phyloP scores from a whole-genome alignment of 2,329 filamentous ascomycete genomes.

The Polytolypa hystricis region DNA sequence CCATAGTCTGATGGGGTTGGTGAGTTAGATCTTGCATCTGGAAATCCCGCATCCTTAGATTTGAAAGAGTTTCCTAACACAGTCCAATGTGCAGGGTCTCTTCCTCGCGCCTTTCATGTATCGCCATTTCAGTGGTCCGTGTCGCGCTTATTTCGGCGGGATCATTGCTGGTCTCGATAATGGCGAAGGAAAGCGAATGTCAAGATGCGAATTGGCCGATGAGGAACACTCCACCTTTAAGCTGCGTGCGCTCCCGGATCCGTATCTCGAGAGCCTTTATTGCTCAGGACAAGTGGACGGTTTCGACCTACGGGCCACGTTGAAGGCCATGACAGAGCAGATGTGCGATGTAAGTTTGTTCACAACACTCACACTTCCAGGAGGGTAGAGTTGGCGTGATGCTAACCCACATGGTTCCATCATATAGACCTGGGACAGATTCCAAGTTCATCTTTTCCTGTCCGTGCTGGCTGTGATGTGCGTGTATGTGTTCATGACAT shows the following conservation, averaged over 20 bases:
- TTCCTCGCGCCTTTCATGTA: neutral
- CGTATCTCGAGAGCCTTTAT: neutral
- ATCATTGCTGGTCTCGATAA: slow-evolving; percentile 1
- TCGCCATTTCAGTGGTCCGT: neutral
- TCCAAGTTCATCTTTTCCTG: slow-evolving; percentile 4
- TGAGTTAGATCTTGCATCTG: too few species aligned
- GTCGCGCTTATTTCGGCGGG: slow-evolving; percentile 1
- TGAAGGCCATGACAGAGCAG: neutral
- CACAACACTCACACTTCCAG: too few species aligned
- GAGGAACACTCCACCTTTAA: neutral
- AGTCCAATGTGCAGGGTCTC: too few species aligned
- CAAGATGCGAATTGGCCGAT: neutral
- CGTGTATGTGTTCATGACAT: slow-evolving; percentile 1
- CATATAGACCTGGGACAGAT: slow-evolving; percentile 2
- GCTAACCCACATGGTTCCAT: too few species aligned
- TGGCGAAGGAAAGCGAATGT: neutral
- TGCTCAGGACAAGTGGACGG: slow-evolving; percentile 2
- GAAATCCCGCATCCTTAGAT: too few species aligned
- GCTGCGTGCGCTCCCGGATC: neutral
- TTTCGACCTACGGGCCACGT: neutral
- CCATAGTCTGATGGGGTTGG: too few species aligned
- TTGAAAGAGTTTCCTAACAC: too few species aligned
- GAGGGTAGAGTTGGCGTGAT: too few species aligned
- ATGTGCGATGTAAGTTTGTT: slow-evolving; percentile 3
- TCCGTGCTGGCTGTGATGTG: neutral